Evolutionary conservation across 805 yeast genomes (phyloP), one percentile per base, ranked within the genome.

Genomic region (Kazachstania bromeliacearum): DNA sequence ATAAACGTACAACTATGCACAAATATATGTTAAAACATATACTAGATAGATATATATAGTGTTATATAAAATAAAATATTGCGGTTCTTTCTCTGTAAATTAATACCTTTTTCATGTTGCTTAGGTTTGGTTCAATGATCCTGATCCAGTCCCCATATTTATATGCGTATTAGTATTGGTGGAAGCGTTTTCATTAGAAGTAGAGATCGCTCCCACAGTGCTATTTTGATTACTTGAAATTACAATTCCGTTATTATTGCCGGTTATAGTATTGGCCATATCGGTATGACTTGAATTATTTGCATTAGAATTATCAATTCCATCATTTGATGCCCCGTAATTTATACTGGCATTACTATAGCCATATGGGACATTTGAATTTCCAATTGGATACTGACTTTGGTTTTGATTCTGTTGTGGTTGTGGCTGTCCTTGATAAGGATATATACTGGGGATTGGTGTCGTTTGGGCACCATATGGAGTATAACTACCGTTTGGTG

Each of bases 391-490:
- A 10, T 31, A 39, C 18, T 34, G 38, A n/a, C 28, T 28, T 25
- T 33, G 39, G 3, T 20, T 30, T 23, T 37, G 41, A 21, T 23
- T 27, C 25, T 28, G 45, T 31, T 22, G 47, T 25, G 15, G 32
- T 23, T 35, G 39, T 21, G 24, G 39, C 32, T 25, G 39, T 9
- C 28, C 32, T 10, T 31, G 38, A 20, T 29, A 36, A 27, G 25
- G 41, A 30, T 35, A 34, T 13, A 20, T 25, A 13, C 19, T 25
- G 8, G 35, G 21, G 9, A 16, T n/a, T 8, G 15, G 27, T 12
- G 10, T 28, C 7, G 19, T 15, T 25, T 13, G 28, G 4, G 28
- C 8, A 18, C 13, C 17, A 18, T 25, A 23, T 12, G 7, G 10
- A 25, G 3, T 19, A 13, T 12, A 3, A 18, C 7, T 20, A 19